Conservation (phyloP, 257 asterid genomes). For the Solanum pennellii region DNA sequence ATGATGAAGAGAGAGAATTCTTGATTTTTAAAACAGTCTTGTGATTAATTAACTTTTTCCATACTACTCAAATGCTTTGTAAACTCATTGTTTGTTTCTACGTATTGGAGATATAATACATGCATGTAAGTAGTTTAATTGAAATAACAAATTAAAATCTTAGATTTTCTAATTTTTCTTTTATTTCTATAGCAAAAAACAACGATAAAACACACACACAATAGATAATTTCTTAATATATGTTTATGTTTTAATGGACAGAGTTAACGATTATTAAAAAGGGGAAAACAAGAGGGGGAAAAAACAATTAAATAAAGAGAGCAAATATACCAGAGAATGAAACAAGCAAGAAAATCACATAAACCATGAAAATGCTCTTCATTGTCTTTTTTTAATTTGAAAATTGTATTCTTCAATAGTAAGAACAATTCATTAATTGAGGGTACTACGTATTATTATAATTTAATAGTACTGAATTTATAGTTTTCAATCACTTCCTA, state of each 20-base stretch:
- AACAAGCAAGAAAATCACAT: not conserved
- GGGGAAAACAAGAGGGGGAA: not conserved
- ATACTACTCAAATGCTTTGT: too few species aligned
- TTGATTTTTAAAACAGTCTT: too few species aligned
- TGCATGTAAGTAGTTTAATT: not conserved
- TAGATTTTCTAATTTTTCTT: not conserved
- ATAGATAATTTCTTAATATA: not conserved
- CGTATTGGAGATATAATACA: not conserved
- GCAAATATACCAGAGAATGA: not conserved
- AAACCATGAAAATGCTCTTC: not conserved
- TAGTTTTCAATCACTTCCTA: not conserved
- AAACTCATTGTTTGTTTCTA: too few species aligned
- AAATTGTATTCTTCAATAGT: not conserved
- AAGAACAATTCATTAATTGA: not conserved
- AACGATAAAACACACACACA: not conserved
- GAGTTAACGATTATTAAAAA: not conserved
- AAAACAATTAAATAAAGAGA: not conserved
- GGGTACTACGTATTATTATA: not conserved
- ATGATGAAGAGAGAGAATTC: too few species aligned
- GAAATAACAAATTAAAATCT: not conserved
- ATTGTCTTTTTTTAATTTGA: not conserved
- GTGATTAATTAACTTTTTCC: too few species aligned
- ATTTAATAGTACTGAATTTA: not conserved
- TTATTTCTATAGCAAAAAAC: not conserved
- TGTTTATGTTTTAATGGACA: not conserved